Evolutionary conservation across 1,284 basidiomycete species (phyloP), one percentile per base, ranked within the genome.

Genomic region (Porogramme epimiltina): DNA sequence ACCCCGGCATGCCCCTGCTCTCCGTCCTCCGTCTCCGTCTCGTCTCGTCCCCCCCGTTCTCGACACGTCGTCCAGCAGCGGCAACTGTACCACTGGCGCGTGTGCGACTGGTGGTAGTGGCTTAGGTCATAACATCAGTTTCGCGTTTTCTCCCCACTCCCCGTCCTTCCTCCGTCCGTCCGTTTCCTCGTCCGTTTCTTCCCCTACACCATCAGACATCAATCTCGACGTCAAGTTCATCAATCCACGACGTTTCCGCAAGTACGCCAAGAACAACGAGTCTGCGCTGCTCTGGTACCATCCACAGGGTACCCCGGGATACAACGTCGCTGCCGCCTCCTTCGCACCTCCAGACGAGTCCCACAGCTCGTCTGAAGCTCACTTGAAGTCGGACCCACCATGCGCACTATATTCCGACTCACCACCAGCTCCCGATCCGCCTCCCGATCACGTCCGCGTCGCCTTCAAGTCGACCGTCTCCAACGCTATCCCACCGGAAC

Each of bases 1-100:
- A 13, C 53, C 42, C 11, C 45, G 45, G 38, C 49, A 51, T 44
- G 45, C 45, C 34, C 51, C 47, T 28, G 39, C 42, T 31, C 25
- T 28, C 42, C 25, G 10, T 26, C 25, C 16, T 43, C 42, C 8
- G 28, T 36, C 18, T 31, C 43, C 31, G 20, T n/a, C 5, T 28
- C 22, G 26, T 9, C 22, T 16, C n/a, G 10, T 20, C 16, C 36
- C 24, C 24, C n/a, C n/a, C n/a, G 36, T 18, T 26, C 40, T 43
- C 40, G 18, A 23, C 22, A 42, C 18, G 42, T 33, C 28, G 26
- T 49, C 47, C 33, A 38, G 25, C 20, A 13, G 25, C 23, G 49
- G 42, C 36, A 16, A 36, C 22, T 37, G 42, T 45, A 42, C n/a
- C 34, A n/a, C n/a, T 6, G 13, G 6, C 34, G n/a, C n/a, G n/a